These are phyloP conservation scores for Geranium incanum DNA, from an alignment of 441 rosid species.

Conservation along the genomic window DNA sequence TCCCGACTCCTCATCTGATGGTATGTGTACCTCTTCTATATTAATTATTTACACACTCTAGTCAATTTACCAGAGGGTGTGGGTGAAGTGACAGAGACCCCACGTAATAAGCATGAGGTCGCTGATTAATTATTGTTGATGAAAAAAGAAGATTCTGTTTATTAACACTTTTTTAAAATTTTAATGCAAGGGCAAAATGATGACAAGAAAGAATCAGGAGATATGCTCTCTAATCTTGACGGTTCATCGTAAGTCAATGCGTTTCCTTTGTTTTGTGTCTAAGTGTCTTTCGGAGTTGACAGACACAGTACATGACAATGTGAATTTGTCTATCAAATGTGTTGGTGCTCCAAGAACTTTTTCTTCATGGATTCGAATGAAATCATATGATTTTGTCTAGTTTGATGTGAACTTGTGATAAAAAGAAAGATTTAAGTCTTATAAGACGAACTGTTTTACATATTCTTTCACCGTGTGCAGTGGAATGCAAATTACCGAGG, in stretches of 20 bases:
- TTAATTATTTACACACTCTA: neutral
- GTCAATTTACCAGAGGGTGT: too few relatives aligned
- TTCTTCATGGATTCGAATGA: neutral
- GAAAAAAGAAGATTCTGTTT: conserved; percentile 15
- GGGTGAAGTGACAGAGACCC: too few relatives aligned
- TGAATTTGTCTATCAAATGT: neutral
- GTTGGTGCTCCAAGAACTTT: neutral
- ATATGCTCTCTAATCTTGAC: conserved; percentile 67
- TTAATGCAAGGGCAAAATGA: conserved; percentile 59
- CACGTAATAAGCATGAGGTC: too few relatives aligned
- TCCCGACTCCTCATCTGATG: conserved; percentile 89
- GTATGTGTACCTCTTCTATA: conserved; percentile 46
- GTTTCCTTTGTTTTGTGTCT: conserved; percentile 16
- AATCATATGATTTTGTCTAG: neutral
- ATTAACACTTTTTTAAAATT: conserved; percentile 21
- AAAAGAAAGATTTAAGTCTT: too few relatives aligned
- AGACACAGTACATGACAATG: neutral
- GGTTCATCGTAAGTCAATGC: conserved; percentile 78
- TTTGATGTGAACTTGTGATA: neutral
- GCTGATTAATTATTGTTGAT: too few relatives aligned
- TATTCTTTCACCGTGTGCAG: conserved; percentile 40
- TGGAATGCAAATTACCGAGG: conserved; percentile 94
- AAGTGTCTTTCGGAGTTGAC: conserved; percentile 8
- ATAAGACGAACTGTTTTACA: conserved; percentile 7
- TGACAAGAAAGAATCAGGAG: conserved; percentile 95